Evolutionary conservation across 345 rosid genomes (phyloP).

Genomic region (Eucalyptus erythrocorys): DNA sequence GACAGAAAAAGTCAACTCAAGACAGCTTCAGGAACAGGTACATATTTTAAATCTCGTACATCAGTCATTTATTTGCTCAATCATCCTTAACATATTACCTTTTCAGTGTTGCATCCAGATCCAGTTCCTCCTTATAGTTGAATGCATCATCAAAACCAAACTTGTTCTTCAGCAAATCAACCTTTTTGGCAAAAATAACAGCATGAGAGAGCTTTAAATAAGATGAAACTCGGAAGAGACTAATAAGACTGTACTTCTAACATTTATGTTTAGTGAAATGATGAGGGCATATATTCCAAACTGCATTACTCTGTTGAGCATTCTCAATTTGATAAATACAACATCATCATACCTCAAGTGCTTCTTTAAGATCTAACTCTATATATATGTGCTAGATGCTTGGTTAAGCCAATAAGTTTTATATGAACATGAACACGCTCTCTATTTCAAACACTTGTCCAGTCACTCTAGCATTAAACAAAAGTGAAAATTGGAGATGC

Average conservation of each 20-base stretch:
- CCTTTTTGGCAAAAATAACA: constrained; percentile 1
- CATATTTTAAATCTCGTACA: not conserved
- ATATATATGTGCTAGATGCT: not conserved
- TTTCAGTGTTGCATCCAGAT: constrained; percentile 24
- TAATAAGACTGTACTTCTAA: not conserved
- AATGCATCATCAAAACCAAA: constrained; percentile 49
- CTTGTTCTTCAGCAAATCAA: constrained; percentile 31
- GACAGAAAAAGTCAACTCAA: not conserved
- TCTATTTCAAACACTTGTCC: not conserved
- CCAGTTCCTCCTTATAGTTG: constrained; percentile 39
- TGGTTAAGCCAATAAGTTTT: not conserved
- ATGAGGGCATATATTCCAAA: not conserved
- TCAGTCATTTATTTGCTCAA: not conserved
- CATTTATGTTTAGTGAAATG: not conserved
- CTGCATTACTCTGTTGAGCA: not conserved
- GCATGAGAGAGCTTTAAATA: not conserved
- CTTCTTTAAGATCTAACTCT: not conserved
- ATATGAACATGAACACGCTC: not conserved
- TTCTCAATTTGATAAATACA: not conserved
- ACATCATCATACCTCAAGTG: not conserved
- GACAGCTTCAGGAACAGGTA: not conserved
- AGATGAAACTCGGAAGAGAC: not conserved
- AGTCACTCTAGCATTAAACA: not conserved
- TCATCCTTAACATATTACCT: constrained; percentile 7
- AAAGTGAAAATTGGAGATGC: not conserved